Percentiles rank a stretch among this genome's conserved stretches.
These are phyloP conservation scores for Phascolomyces articulosus DNA, from an alignment of 371 early-diverging fungal genomes.

Conservation along the genomic window DNA sequence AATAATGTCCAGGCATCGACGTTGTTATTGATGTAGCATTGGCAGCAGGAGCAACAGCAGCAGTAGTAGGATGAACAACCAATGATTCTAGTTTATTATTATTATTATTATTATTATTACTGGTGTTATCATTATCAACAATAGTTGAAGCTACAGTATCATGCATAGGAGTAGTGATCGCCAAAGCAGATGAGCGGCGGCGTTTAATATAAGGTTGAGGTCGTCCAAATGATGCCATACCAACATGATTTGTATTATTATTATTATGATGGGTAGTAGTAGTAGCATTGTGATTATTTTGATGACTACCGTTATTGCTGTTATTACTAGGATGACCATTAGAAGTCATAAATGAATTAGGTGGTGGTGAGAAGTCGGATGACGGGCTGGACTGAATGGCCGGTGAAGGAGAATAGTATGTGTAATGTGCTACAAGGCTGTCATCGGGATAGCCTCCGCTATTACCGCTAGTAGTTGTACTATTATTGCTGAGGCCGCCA, in stretches of 20 bases:
- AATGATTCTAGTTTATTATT: background rate
- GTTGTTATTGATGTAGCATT: background rate
- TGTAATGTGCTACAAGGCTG: conserved; percentile 14
- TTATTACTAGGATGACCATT: background rate
- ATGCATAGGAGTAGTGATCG: conserved; percentile 6
- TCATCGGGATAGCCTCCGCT: conserved; percentile 11
- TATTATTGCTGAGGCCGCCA: background rate
- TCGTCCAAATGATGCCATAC: conserved; percentile 1
- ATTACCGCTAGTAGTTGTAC: too few relatives aligned
- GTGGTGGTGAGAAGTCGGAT: conserved; percentile 14
- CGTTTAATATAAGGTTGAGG: conserved; percentile 9
- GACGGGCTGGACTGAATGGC: conserved; percentile 12
- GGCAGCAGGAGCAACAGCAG: conserved; percentile 3
- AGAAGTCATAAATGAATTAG: background rate
- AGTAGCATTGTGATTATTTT: too few relatives aligned
- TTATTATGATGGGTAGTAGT: too few relatives aligned
- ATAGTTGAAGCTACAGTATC: background rate
- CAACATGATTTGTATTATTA: background rate
- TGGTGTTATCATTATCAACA: background rate
- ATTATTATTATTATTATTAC: background rate
- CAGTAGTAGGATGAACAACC: background rate
- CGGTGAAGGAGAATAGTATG: conserved; percentile 15
- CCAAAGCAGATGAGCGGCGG: conserved; percentile 15
- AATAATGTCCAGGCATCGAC: background rate
- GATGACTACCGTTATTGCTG: too few relatives aligned